These are phyloP conservation scores for Tylopilus subfusipes DNA, from an alignment of 768 basidiomycete genomes.

Conservation along the genomic window DNA sequence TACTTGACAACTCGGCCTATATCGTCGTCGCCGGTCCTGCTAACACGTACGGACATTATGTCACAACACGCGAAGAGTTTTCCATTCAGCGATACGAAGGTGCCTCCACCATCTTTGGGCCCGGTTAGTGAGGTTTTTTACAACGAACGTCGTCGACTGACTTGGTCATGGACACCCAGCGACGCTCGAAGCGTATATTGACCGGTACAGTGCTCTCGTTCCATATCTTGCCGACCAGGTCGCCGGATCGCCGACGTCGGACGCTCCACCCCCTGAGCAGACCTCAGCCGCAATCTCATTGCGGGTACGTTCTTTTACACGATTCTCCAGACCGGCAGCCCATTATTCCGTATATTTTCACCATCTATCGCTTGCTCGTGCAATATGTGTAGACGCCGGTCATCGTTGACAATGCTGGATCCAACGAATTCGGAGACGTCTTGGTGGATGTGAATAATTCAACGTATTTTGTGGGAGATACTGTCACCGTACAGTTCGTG, in stretches of 20 bases:
- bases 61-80: slow-evolving; percentile 72
- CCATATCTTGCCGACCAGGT: slow-evolving; percentile 53
- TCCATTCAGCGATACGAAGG: slow-evolving; percentile 76
- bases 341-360: not conserved
- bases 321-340: not conserved
- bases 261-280: slow-evolving; percentile 61
- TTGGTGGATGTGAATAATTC: slow-evolving; percentile 48
- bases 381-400: slow-evolving; percentile 47
- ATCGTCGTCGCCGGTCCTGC: slow-evolving; percentile 81
- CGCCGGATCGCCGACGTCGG: slow-evolving; percentile 50
- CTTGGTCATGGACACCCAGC: slow-evolving; percentile 36
- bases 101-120: slow-evolving; percentile 75
- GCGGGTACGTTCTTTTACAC: slow-evolving; percentile 38
- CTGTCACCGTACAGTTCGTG: slow-evolving; percentile 60
- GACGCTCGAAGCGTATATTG: slow-evolving; percentile 77
- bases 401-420: slow-evolving; percentile 54
- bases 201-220: slow-evolving; percentile 67
- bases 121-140: slow-evolving; percentile 44
- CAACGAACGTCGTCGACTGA: not conserved
- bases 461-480: slow-evolving; percentile 54
- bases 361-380: not conserved
- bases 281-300: slow-evolving; percentile 65
- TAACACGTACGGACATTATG: slow-evolving; percentile 75
- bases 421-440: slow-evolving; percentile 60
- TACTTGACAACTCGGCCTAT: slow-evolving; percentile 65